phyloP scores from a whole-genome alignment of 106 monocot species.

The Triglochin maritima region DNA sequence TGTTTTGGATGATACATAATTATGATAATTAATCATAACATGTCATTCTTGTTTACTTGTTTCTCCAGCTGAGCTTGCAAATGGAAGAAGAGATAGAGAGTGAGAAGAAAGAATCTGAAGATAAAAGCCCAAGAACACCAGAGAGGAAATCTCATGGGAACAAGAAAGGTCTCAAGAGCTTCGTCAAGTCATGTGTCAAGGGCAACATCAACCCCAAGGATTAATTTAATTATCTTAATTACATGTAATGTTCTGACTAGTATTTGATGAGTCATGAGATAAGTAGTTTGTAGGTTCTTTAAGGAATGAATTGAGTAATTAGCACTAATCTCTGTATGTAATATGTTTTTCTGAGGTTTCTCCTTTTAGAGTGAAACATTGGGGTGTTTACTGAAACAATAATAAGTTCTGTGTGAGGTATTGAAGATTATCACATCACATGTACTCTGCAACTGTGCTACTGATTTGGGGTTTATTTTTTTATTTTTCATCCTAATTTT shows the following conservation, averaged over 20 bases:
- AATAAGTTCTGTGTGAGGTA: no score
- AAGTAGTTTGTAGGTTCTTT: no score
- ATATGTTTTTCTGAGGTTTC: no score
- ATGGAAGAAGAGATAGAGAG: constrained; percentile 28
- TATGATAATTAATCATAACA: neutral
- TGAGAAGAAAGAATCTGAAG: constrained; percentile 12
- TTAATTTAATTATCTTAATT: neutral
- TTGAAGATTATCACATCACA: no score
- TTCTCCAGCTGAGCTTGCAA: constrained; percentile 16
- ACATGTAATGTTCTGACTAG: neutral
- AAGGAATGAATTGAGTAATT: no score
- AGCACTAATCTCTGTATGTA: no score
- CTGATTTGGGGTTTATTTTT: no score
- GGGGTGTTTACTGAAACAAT: no score
- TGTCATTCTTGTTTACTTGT: neutral
- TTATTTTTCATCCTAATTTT: no score
- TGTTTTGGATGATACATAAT: neutral
- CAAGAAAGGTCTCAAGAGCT: constrained; percentile 20
- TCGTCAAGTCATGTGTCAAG: constrained; percentile 36
- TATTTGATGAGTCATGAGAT: neutral
- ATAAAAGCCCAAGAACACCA: neutral
- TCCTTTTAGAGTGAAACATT: no score
- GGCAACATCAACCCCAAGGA: constrained; percentile 17
- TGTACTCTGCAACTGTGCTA: no score
- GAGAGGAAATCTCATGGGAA: constrained; percentile 5